Evolutionary conservation across 345 rosid species (phyloP), one percentile per base, ranked within the genome.

Genomic region (Dipteronia dyeriana): DNA sequence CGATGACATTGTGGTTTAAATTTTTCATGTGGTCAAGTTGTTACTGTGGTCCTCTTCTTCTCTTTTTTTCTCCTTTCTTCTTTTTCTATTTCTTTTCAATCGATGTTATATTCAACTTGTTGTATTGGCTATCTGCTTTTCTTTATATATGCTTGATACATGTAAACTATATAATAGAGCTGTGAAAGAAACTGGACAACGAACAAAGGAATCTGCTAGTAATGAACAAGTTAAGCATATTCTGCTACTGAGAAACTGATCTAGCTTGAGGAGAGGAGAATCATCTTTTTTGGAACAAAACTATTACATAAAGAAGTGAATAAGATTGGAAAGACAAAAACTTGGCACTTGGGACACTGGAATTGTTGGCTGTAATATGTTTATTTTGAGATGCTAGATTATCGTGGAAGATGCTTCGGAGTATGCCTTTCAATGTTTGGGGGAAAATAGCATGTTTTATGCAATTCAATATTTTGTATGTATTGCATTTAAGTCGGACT

Each of bases 1-100:
- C 61, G 47, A 75, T 70, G 47, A 47, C 62, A 14, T 7, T 25
- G 53, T 68, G 75, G 16, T 54, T 75, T 29, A 57, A 77, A 26
- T 54, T 41, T 43, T 19, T 75, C 49, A 7, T 73, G 59, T 59
- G 7, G 23, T 61, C 31, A 75, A 62, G 29, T 61, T 66, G 1
- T 61, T 14, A 26, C 45, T 26, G 26, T 26, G 26, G 26, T 26
- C 26, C 26, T 26, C 1, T 66, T 45, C 49, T 41, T 41, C 10
- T 56, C 61, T 56, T 56, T 1, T n/a, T 7, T 20, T 56, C 22
- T n/a, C 61, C 23, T 8, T 56, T 9, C 10, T 59, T 23, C 8
- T 26, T 54, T 56, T 81, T 51, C 17, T 70, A n/a, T 59, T 59
- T 76, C 26, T 38, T 45, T 20, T 56, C 13, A 7, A 45, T 47